Base-by-base conservation (phyloP, 352 stramenopile genomes). In the Globisporangium canariense region DNA sequence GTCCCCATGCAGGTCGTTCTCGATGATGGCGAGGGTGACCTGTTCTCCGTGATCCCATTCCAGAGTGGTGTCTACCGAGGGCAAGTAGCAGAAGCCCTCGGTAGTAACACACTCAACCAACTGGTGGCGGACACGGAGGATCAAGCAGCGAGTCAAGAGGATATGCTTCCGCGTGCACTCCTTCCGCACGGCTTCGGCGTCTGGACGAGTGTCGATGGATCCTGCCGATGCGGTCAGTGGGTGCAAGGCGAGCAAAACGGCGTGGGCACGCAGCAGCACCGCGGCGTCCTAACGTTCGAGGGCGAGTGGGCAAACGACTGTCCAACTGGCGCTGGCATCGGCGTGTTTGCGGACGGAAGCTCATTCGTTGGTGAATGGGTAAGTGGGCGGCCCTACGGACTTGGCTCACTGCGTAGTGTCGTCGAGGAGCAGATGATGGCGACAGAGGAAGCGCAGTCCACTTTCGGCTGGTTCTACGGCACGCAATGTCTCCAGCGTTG, bases 391-490 rank as follows among this genome's bases (percentile, higher is more conserved):
- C 77, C 81, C 13, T 75, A 62, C 1, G 78, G 76, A 25, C 76
- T 86, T 20, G 78, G 77, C 18, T 58, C 64, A 0, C 54, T 85
- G 5, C 73, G 47, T 30, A 10, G 25, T 28, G 25, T 50, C 25
- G 32, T 32, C 30, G 25, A 53, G 36, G 16, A 58, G 14, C 13
- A 34, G 13, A 2, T 16, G 28, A 18, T 16, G 6, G 10, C 13
- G 32, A 18, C 14, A 20, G 16, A 22, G 25, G 22, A 25, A 18
- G 4, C 4, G 8, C 14, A 8, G 43, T 61, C 46, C 61, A 70
- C 36, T 52, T 64, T 57, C 4, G 81, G 81, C 36, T 87, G 81
- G 81, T 83, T 85, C 62, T 65, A 82, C 43, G 73, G 78, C 45
- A 73, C 71, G 13, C 64, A 56, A 4, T 85, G 77, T 66, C 50